Base-by-base conservation (phyloP, 495 filamentous ascomycete genomes). In the Penicillium antarcticum region DNA sequence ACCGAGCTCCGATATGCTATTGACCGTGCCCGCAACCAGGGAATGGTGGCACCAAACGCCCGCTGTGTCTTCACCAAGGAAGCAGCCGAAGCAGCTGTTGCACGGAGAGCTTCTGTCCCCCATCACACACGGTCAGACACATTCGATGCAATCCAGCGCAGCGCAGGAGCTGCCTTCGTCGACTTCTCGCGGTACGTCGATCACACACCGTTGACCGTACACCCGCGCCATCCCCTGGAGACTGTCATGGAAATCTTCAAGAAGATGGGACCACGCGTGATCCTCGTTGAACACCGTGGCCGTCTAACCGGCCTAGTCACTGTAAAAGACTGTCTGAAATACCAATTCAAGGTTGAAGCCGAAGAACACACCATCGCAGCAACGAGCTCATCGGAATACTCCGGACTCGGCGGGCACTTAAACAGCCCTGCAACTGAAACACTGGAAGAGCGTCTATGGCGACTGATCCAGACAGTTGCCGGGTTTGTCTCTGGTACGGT, bases 191-290 rank as follows among this genome's bases (percentile, higher is more conserved):
- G 85, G 26, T 97, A 92, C 62, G 87, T 95, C 34, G 91, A 98
- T 66, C 80, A 89, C 39, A 95, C 92, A 0, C 94, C 95, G 4
- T 77, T 97, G 5, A 87, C 91, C 2, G 91, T 91, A 6, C 95
- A 98, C 62, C 94, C 94, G 0, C 86, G 90, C 1, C 82, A 97
- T 5, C 89, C 92, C 0, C 81, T 98, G 0, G 94, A 98, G 69
- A 98, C 94, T 0, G 94, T 96, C 38, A 97, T 97, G 91, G 94
- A 98, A 66, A 82, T 97, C 38, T 98, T 98, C 78, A 92, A 94
- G 64, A 98, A 98, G 75, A 92, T 98, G 70, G 94, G 95, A 0
- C 94, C 94, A 2, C 84, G 95, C 2, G 91, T 96, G 11, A 90
- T 98, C 45, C 77, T 97, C 13, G 88, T 97, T 37, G 95, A 98